Evolutionary conservation across 2,329 filamentous ascomycete genomes (phyloP), one percentile per base, ranked within the genome.

Genomic region (Karstenula rhodostoma): DNA sequence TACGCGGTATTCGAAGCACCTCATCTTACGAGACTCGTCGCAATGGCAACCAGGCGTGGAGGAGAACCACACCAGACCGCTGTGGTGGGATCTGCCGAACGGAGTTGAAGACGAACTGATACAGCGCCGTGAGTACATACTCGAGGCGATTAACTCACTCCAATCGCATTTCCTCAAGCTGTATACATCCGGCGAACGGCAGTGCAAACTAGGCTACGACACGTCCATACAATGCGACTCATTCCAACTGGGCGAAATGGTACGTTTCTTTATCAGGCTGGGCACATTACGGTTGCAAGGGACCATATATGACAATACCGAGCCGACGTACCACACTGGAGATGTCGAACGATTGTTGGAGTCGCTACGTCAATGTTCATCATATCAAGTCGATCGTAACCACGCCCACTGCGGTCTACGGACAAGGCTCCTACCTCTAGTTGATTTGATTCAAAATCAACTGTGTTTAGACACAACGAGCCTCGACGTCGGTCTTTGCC

Each of bases 171-270:
- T 92, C 59, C 78, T 93, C 2, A 73, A 75, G 7, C 79, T 90
- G 0, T 93, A 93, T 74, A 86, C 86, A 1, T 90, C 89, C 10
- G 86, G 88, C n/a, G 83, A 82, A 29, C 76, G 82, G 27, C 90
- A 93, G 73, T 93, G 91, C 76, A 87, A 87, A 68, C 83, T 92
- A 0, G 90, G 90, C 55, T 93, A 93, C 75, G 90, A 92, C 70
- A 88, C 87, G 2, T 90, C 87, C 62, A 78, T 85, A 1, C 87
- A 90, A 44, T 93, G 91, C 74, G 91, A 94, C 78, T 89, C 87
- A 1, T 94, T 90, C 70, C 91, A 94, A 76, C 84, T 94, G 0
- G 91, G 90, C 23, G 90, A 93, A 77, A 91, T 91, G 83, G 78
- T 92, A 64, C 88, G 87, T 66, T 93, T 93, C 76, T 85, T 93